A percentile compares a stretch with the other conserved stretches of the same genome.
These are phyloP conservation scores for Medicago ruthenica DNA, from an alignment of 306 rosid genomes.

Conservation along the genomic window DNA sequence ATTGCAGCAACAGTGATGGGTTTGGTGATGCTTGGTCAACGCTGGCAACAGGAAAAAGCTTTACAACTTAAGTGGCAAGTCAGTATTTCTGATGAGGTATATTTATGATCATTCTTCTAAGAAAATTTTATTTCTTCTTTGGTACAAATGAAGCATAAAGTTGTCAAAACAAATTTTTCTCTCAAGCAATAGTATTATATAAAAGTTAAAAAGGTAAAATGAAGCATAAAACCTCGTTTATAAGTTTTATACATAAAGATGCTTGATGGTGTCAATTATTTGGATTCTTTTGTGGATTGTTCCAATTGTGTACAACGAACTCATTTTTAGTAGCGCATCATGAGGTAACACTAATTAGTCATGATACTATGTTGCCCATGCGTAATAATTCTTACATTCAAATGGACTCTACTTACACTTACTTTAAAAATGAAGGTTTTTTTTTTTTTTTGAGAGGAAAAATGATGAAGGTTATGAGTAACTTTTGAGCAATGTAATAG, in stretches of 20 bases:
- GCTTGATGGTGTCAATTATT: conserved; percentile 8
- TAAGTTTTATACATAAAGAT: neutral
- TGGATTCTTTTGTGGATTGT: neutral
- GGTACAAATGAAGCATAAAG: conserved; percentile 6
- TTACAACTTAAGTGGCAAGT: conserved; percentile 78
- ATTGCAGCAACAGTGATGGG: conserved; percentile 93
- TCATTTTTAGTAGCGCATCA: neutral
- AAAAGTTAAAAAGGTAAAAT: neutral
- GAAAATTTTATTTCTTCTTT: conserved; percentile 11
- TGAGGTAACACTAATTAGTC: conserved; percentile 13
- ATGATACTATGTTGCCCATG: neutral
- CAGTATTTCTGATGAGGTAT: conserved; percentile 61
- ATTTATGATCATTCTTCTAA: conserved; percentile 15
- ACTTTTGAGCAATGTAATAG: neutral
- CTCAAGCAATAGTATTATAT: neutral
- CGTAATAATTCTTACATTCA: conserved; percentile 6
- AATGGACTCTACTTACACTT: neutral
- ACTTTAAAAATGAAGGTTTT: neutral
- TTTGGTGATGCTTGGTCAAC: conserved; percentile 80
- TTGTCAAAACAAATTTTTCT: neutral
- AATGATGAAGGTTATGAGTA: conserved; percentile 5
- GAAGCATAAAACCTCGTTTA: neutral
- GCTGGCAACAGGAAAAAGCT: conserved; percentile 87
- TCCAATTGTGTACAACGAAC: neutral
- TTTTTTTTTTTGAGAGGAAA: too few species aligned